These are phyloP conservation scores for Talaromyces sp. DNA, from an alignment of 2,329 filamentous ascomycete genomes.

Conservation along the genomic window DNA sequence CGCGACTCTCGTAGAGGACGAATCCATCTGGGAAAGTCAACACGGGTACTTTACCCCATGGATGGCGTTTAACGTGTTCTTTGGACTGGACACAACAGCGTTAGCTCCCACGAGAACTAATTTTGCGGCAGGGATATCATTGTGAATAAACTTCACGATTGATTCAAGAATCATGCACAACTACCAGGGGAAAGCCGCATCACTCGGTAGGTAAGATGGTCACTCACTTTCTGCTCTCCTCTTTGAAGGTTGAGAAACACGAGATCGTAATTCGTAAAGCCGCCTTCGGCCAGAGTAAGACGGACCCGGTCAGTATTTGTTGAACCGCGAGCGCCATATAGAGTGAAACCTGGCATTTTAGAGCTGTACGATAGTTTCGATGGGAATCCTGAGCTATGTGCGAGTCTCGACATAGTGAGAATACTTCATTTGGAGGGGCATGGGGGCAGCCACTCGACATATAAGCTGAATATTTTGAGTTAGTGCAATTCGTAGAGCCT, in stretches of 20 bases:
- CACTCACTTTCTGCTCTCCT: conserved; percentile 13
- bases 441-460: not conserved
- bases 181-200: not conserved
- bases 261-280: conserved; percentile 13
- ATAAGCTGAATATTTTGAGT: not conserved
- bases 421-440: not conserved
- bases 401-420: conserved; percentile 3
- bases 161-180: no score
- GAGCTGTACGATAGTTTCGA: conserved; percentile 2
- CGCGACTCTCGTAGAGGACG: conserved; percentile 16
- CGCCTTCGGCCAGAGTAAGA: conserved; percentile 14
- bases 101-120: not conserved
- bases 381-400: not conserved
- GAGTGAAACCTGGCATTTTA: conserved; percentile 18
- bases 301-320: conserved; percentile 13
- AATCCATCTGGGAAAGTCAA: not conserved
- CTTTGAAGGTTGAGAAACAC: conserved; percentile 9
- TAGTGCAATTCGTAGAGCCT: not conserved
- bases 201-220: not conserved
- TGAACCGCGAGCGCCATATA: conserved; percentile 14
- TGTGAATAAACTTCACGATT: no score
- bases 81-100: not conserved
- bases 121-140: not conserved
- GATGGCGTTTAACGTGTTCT: conserved; percentile 13
- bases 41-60: conserved; percentile 16